Conservation (phyloP, 192 early-diverging fungal genomes). For the Coemansia nantahalensis region DNA sequence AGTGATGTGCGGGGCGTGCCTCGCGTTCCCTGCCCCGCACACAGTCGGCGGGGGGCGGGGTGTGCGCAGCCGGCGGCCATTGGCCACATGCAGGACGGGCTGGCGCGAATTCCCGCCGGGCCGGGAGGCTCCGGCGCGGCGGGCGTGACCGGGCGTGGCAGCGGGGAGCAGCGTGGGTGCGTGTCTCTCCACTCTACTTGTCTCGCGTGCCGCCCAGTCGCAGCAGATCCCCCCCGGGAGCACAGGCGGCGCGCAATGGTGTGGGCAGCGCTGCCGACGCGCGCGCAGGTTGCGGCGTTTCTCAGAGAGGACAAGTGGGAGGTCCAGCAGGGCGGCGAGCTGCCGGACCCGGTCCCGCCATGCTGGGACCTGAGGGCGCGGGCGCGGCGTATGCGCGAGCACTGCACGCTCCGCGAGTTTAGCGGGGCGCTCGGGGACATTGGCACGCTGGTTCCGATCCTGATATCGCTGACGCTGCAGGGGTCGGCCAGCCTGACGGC, state of each 20-base stretch:
- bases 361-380: constrained; percentile 46
- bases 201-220: no score
- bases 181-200: no score
- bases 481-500: constrained; percentile 74
- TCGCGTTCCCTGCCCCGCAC: no score
- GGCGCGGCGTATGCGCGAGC: constrained; percentile 38
- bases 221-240: no score
- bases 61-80: no score
- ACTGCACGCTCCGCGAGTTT: constrained; percentile 52
- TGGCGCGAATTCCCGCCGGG: no score
- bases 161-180: no score
- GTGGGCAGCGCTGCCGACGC: constrained; percentile 28
- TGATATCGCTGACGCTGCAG: constrained; percentile 71
- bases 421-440: constrained; percentile 73
- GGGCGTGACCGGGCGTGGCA: no score
- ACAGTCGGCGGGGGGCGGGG: no score
- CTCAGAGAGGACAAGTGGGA: constrained; percentile 41
- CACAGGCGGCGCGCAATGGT: constrained; percentile 1
- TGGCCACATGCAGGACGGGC: no score
- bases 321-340: background rate
- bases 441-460: constrained; percentile 83
- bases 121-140: no score
- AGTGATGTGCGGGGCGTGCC: no score
- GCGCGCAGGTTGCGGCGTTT: constrained; percentile 31
- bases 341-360: constrained; percentile 36